Base-by-base conservation (phyloP, 2,329 filamentous ascomycete species). In the Fusarium nurragi region DNA sequence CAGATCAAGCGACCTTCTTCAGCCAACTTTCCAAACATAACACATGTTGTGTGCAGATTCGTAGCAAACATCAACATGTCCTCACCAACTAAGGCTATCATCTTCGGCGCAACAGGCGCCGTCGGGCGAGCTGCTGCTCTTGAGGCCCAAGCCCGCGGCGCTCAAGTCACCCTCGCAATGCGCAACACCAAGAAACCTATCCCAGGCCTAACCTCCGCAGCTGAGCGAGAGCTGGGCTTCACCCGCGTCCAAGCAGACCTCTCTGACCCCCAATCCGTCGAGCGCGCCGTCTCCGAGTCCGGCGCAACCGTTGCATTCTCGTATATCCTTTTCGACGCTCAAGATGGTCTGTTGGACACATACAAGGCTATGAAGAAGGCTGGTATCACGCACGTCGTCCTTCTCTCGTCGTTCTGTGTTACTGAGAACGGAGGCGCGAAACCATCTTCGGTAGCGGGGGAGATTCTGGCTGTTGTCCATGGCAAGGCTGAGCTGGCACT, bases 71-170 rank as follows among this genome's bases (percentile, higher is more conserved):
- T 6, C 7, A 26, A 2, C 4, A 63, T 63, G 60, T 36, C 60
- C 25, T 2, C 59, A n/a, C n/a, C n/a, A 4, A 21, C 38, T 6
- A 60, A 53, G 21, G 47, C 47, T 18, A 64, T 64, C 38, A 47
- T 64, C 16, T 64, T 64, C 13, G 60, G 60, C 19, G 47, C 60
- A 34, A 48, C 60, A 22, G 60, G 60, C 34, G 19, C 60, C 14
- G 60, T 64, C 7, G 60, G 54, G 10, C 53, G 60, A 3, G 43
- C 60, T 1, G 60, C 60, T 1, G 54, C 54, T 4, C n/a, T 64
- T 3, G 54, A 64, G 14, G 60, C 54, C 16, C 60, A 64, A n/a
- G 25, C 37, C 1, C 39, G 48, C 4, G 54, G 60, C 4, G 54
- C 47, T 0, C 10, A 38, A 32, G 60, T 64, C 2, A 52, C 46